A percentile compares a stretch with the other conserved stretches of the same genome.
These are phyloP conservation scores for Entomortierella chlamydospora DNA, from an alignment of 192 early-diverging fungal species.

Conservation along the genomic window DNA sequence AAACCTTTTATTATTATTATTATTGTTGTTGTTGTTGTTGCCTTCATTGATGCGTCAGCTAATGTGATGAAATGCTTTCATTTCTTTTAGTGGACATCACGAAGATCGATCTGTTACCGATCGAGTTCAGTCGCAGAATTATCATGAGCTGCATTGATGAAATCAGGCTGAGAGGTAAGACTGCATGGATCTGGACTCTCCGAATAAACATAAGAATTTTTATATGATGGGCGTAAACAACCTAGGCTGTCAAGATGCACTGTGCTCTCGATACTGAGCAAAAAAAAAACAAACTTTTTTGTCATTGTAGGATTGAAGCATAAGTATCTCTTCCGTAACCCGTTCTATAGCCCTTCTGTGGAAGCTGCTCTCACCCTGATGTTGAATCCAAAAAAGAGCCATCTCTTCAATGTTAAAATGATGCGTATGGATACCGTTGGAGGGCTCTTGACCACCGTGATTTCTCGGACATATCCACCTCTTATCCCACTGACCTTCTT, in stretches of 20 bases:
- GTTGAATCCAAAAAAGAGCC: constrained; percentile 7
- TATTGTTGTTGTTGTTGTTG: background rate
- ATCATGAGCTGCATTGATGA: constrained; percentile 49
- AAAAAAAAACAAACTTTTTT: background rate
- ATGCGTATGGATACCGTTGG: constrained; percentile 49
- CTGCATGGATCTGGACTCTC: background rate
- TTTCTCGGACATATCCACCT: constrained; percentile 39
- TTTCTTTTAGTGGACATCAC: constrained; percentile 26
- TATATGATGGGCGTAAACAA: background rate
- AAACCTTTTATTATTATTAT: background rate
- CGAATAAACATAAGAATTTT: background rate
- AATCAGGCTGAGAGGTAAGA: constrained; percentile 41
- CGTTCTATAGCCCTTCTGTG: constrained; percentile 44
- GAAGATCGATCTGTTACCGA: constrained; percentile 43
- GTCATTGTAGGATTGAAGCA: constrained; percentile 29
- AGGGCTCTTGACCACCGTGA: constrained; percentile 34
- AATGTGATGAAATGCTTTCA: background rate
- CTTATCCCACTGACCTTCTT: constrained; percentile 29
- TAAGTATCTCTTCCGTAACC: constrained; percentile 42
- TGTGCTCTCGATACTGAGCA: constrained; percentile 7
- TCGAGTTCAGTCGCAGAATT: constrained; percentile 41
- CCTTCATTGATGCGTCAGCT: background rate
- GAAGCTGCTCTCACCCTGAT: constrained; percentile 16
- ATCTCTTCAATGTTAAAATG: constrained; percentile 39
- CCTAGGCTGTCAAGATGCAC: background rate